These are phyloP conservation scores for Polyporus arcularius DNA, from an alignment of 768 basidiomycete species.

Conservation along the genomic window DNA sequence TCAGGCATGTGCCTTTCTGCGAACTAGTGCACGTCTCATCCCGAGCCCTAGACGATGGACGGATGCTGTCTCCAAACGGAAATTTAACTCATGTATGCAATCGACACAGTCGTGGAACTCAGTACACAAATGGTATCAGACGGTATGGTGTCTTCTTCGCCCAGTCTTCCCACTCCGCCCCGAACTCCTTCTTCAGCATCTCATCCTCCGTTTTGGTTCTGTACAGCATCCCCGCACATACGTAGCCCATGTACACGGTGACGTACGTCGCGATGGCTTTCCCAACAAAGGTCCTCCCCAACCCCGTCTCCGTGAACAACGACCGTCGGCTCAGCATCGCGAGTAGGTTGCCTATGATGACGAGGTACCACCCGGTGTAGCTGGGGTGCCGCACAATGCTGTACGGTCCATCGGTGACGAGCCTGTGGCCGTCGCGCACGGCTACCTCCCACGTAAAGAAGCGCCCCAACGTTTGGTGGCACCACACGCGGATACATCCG, in stretches of 20 bases:
- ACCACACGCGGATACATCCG: not conserved
- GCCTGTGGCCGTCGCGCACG: constrained; percentile 9
- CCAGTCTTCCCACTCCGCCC: constrained; percentile 18
- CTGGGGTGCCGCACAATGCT: constrained; percentile 18
- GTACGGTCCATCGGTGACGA: constrained; percentile 21
- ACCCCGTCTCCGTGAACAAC: not conserved
- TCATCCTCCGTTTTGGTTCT: constrained; percentile 7
- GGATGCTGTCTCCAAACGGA: not conserved
- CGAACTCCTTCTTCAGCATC: constrained; percentile 16
- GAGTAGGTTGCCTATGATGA: constrained; percentile 2
- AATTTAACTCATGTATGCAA: no score
- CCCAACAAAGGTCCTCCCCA: not conserved
- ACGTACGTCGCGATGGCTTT: not conserved
- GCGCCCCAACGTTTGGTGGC: constrained; percentile 9
- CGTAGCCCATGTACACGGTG: not conserved
- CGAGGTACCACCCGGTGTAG: constrained; percentile 13
- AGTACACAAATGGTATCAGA: constrained; percentile 10
- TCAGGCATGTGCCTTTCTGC: no score
- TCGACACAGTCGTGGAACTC: not conserved
- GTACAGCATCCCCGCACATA: not conserved
- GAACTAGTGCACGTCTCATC: no score
- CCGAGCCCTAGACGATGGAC: not conserved
- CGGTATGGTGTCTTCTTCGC: constrained; percentile 11
- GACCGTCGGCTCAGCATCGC: not conserved
- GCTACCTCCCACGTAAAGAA: constrained; percentile 22